These are phyloP conservation scores for Metschnikowia aberdeeniae DNA, from an alignment of 805 yeast species.

Conservation along the genomic window DNA sequence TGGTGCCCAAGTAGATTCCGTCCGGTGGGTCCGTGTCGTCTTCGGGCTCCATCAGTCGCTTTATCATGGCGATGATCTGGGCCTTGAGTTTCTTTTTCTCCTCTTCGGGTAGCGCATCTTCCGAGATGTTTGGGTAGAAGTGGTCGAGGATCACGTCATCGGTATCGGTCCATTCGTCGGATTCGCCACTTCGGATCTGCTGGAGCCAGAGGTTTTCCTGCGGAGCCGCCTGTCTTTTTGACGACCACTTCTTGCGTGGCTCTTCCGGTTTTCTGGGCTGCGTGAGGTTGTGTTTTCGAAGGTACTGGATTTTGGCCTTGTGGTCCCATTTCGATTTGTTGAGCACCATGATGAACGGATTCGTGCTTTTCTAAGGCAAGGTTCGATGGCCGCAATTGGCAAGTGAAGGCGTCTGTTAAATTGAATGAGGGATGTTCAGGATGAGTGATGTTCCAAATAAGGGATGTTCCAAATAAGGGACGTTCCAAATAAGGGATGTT, in stretches of 20 bases:
- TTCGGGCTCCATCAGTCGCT: constrained; percentile 3
- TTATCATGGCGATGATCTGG: constrained; percentile 27
- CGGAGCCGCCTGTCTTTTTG: constrained; percentile 21
- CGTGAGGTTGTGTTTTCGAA: constrained; percentile 39
- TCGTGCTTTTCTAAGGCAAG: no score
- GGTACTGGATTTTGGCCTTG: constrained; percentile 36
- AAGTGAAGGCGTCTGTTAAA: no score
- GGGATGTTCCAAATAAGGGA: no score
- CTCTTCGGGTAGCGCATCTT: constrained; percentile 28
- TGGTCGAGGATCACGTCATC: constrained; percentile 39
- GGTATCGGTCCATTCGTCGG: constrained; percentile 38
- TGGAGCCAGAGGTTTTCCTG: constrained; percentile 10
- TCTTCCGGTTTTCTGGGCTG: constrained; percentile 11
- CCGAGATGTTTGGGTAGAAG: constrained; percentile 38
- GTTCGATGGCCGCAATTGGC: no score
- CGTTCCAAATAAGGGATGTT: no score
- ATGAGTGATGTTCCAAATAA: no score
- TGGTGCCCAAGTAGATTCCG: constrained; percentile 38
- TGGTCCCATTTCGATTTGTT: constrained; percentile 43
- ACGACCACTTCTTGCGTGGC: constrained; percentile 25
- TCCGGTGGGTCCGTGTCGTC: constrained; percentile 17
- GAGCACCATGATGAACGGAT: constrained; percentile 30
- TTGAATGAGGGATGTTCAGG: no score
- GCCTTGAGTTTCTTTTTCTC: constrained; percentile 34
- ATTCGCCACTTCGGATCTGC: constrained; percentile 10